Percentiles rank a stretch among this genome's conserved stretches.
phyloP scores from a whole-genome alignment of 306 rosid species.

The Cyclanthera cordifolia region DNA sequence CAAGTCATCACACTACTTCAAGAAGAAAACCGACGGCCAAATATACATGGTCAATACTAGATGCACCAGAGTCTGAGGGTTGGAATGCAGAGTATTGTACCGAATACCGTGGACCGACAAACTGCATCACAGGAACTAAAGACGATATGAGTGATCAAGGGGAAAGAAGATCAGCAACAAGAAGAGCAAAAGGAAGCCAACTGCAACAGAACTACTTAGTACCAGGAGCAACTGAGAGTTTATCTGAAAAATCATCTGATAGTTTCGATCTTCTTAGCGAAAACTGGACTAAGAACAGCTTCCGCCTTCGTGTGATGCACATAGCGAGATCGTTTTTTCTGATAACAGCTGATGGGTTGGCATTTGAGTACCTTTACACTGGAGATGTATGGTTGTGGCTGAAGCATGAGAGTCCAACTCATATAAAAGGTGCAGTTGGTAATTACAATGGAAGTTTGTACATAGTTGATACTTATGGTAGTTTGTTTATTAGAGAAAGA shows the following conservation, averaged over 20 bases:
- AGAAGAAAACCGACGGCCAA: slow-evolving; percentile 38
- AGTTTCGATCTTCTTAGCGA: slow-evolving; percentile 30
- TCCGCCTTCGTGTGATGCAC: slow-evolving; percentile 60
- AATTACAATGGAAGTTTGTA: slow-evolving; percentile 75
- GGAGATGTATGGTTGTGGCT: slow-evolving; percentile 82
- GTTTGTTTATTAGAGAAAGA: slow-evolving; percentile 73
- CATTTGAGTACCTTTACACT: slow-evolving; percentile 58
- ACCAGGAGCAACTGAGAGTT: slow-evolving; percentile 18
- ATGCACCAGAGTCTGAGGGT: slow-evolving; percentile 84
- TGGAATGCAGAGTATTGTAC: slow-evolving; percentile 92
- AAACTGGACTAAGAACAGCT: slow-evolving; percentile 49
- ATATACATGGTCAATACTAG: slow-evolving; percentile 71
- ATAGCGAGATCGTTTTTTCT: slow-evolving; percentile 70
- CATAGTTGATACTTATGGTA: slow-evolving; percentile 58
- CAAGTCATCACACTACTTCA: slow-evolving; percentile 30
- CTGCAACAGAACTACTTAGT: slow-evolving; percentile 42
- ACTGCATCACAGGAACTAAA: slow-evolving; percentile 58
- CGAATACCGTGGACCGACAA: slow-evolving; percentile 65
- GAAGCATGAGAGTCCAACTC: slow-evolving; percentile 62
- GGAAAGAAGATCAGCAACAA: slow-evolving; percentile 30
- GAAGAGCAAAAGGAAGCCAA: slow-evolving; percentile 59
- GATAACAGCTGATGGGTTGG: slow-evolving; percentile 51
- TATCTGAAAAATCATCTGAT: slow-evolving; percentile 26
- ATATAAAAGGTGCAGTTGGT: slow-evolving; percentile 64
- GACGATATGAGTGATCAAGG: slow-evolving; percentile 51